Conservation (phyloP, 2,329 filamentous ascomycete genomes). For the Elsinoe australis region DNA sequence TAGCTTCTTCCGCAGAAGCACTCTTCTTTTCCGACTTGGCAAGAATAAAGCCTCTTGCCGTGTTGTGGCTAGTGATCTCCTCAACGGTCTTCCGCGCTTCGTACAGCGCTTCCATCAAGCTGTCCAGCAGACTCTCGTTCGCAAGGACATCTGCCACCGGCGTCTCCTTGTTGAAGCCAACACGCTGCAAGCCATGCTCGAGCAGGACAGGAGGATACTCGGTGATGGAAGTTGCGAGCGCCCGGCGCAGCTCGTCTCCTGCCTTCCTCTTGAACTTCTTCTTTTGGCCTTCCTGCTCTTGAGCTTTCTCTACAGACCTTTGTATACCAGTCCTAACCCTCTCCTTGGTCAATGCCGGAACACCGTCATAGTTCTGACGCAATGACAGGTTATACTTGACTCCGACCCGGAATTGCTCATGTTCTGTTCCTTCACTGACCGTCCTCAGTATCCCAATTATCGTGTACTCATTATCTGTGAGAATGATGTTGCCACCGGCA, state of each 20-base stretch:
- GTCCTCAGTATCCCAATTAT: constrained; percentile 74
- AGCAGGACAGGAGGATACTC: constrained; percentile 83
- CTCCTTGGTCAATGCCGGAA: constrained; percentile 67
- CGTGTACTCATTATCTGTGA: constrained; percentile 77
- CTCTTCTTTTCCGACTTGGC: constrained; percentile 40
- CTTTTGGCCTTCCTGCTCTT: constrained; percentile 39
- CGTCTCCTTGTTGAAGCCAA: constrained; percentile 59
- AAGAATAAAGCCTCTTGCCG: constrained; percentile 77
- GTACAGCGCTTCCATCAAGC: constrained; percentile 59
- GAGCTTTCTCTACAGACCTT: constrained; percentile 54
- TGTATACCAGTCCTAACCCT: constrained; percentile 62
- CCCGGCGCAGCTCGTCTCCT: constrained; percentile 68
- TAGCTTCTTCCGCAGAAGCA: constrained; percentile 17
- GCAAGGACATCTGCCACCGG: constrained; percentile 63
- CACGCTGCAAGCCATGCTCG: constrained; percentile 70
- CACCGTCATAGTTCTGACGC: constrained; percentile 72
- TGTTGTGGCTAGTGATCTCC: constrained; percentile 57
- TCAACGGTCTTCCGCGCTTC: constrained; percentile 63
- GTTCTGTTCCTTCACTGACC: constrained; percentile 72
- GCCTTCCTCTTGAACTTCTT: constrained; percentile 68
- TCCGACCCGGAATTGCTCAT: constrained; percentile 73
- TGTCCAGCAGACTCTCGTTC: constrained; percentile 55
- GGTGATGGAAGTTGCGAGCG: constrained; percentile 73
- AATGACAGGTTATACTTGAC: constrained; percentile 71
- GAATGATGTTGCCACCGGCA: constrained; percentile 86